phyloP scores from a whole-genome alignment of 108 stramenopile species.

The Skeletonema potamos region DNA sequence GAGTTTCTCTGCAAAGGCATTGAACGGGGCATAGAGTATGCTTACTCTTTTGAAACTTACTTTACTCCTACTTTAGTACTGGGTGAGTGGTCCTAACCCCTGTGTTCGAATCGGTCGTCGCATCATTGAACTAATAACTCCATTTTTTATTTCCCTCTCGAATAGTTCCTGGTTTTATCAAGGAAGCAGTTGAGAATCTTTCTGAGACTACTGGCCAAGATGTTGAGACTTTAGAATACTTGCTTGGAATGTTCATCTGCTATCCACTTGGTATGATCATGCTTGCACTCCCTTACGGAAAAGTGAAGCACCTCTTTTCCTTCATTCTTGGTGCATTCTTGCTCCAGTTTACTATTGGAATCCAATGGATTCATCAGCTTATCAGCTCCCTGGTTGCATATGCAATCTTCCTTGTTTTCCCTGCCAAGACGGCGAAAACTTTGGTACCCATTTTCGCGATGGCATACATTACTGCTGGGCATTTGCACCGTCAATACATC shows the following conservation, averaged over 20 bases:
- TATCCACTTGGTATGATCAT: constrained; percentile 91
- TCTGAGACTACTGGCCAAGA: constrained; percentile 82
- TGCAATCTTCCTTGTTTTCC: constrained; percentile 77
- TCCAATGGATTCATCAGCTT: constrained; percentile 96
- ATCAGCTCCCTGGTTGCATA: constrained; percentile 89
- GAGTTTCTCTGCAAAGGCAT: constrained; percentile 41
- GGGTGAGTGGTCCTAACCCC: constrained; percentile 58
- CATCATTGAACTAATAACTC: background rate
- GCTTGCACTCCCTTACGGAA: constrained; percentile 77
- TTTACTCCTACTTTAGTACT: constrained; percentile 77
- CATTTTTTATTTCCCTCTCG: background rate
- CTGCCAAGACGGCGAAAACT: constrained; percentile 64
- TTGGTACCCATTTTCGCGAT: constrained; percentile 89
- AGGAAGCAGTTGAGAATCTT: constrained; percentile 54
- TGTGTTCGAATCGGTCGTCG: constrained; percentile 11
- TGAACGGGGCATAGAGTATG: constrained; percentile 57
- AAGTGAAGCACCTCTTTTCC: constrained; percentile 83
- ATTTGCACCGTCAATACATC: constrained; percentile 93
- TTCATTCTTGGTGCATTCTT: constrained; percentile 89
- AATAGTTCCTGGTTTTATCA: constrained; percentile 76
- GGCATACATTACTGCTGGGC: constrained; percentile 87
- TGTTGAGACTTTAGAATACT: constrained; percentile 83
- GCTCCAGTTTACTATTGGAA: constrained; percentile 88
- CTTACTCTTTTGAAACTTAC: constrained; percentile 73
- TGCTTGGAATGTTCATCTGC: constrained; percentile 84